Base-by-base conservation (phyloP, 2,329 filamentous ascomycete genomes). In the Metarhizium humberi region DNA sequence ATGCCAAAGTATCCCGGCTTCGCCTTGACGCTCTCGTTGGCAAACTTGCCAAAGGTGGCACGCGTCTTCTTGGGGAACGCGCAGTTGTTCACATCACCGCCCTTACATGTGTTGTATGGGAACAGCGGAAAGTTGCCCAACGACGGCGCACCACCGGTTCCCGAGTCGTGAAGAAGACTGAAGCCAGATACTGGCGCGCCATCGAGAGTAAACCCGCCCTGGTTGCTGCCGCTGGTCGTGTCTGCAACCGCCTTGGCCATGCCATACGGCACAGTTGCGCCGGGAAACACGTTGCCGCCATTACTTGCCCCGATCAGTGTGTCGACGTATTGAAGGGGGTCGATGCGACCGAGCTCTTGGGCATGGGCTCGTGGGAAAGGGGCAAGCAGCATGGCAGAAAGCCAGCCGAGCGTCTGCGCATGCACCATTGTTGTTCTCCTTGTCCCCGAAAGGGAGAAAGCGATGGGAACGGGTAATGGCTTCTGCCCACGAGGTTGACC, bases 121-220 rank as follows among this genome's bases (percentile, higher is more conserved):
- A 90, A 90, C 1, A 90, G 72, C 0, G 87, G 84, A 53, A 90
- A 90, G 63, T 88, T 89, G 14, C 86, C 87, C 16, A 90, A 70
- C 4, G 84, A 88, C 0, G 86, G 81, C 1, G 70, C 68, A 7
- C 75, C 75, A 25, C 81, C 81, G 0, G 79, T 83, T 1, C 80
- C 80, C 2, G 77, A 80, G 62, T 84, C 81, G 63, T 83, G 80
- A 71, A 83, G 73, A 42, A 77, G 73, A 13, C 77, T 80, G 66
- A 82, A 84, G 14, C 81, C 82, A 4, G 73, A 75, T 40, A 83
- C 74, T 1, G 71, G 68, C 18, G 68, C 68, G 47, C 69, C 71
- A 53, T 82, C 78, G 6, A 80, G 72, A 0, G 78, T 75, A 63
- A 82, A 84, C 10, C 80, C 79, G 32, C 79, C 79, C 60, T 82